Percentiles rank a stretch among this genome's conserved stretches.
Evolutionary conservation across 441 rosid genomes (phyloP).

Genomic region (Lepidium campestre): DNA sequence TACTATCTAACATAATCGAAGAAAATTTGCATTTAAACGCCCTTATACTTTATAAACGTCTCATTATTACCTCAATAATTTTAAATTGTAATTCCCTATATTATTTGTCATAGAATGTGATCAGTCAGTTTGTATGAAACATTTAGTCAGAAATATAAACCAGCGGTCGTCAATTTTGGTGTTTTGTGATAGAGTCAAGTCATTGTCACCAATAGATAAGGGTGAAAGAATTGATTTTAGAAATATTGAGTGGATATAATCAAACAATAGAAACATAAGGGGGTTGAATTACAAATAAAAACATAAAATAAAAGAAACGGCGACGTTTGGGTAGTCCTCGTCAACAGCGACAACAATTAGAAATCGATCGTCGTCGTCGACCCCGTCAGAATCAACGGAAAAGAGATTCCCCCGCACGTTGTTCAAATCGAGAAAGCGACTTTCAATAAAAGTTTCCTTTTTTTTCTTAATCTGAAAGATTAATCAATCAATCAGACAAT

Average conservation of each 20-base stretch:
- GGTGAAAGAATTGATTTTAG: not conserved
- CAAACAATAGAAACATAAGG: not conserved
- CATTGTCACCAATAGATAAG: no score
- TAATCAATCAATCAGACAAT: not conserved
- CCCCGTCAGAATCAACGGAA: slow-evolving; percentile 16
- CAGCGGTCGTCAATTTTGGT: no score
- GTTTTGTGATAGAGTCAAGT: no score
- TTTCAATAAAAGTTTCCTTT: not conserved
- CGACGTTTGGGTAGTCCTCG: not conserved
- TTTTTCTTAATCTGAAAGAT: slow-evolving; percentile 20
- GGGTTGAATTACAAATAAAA: not conserved
- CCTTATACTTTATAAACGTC: not conserved
- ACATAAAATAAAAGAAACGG: not conserved
- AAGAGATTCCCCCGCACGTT: slow-evolving; percentile 31
- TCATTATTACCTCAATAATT: not conserved
- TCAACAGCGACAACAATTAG: slow-evolving; percentile 7
- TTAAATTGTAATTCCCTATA: not conserved
- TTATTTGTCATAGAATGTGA: no score
- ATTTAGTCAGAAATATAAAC: no score
- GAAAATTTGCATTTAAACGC: not conserved
- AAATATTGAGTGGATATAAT: not conserved
- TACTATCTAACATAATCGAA: not conserved
- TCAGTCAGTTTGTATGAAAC: no score
- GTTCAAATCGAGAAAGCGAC: slow-evolving; percentile 28
- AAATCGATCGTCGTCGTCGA: slow-evolving; percentile 23